Evolutionary conservation across 176 grass and related monocot species (phyloP).

Genomic region (Oropetium thomaeum): DNA sequence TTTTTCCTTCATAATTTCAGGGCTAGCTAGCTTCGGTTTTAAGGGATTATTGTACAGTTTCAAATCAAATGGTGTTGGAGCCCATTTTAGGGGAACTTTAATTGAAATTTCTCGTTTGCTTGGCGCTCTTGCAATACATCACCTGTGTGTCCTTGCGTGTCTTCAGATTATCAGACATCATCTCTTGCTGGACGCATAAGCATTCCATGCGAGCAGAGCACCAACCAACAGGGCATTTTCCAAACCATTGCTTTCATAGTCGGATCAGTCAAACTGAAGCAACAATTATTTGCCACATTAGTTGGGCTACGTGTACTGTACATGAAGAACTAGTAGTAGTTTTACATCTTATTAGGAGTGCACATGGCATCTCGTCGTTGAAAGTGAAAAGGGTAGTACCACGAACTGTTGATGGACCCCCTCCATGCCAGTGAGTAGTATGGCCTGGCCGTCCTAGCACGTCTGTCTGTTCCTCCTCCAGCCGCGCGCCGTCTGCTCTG

Average conservation of each 20-base stretch:
- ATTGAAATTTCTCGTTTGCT: slow-evolving; percentile 10
- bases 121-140: slow-evolving; percentile 33
- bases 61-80: slow-evolving; percentile 21
- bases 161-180: not conserved
- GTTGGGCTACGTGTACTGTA: not conserved
- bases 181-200: not conserved
- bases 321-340: too few relatives aligned
- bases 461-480: not conserved
- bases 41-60: slow-evolving; percentile 49
- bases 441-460: not conserved
- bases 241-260: not conserved
- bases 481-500: too few relatives aligned
- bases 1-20: slow-evolving; percentile 27
- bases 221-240: not conserved
- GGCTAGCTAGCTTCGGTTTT: slow-evolving; percentile 49
- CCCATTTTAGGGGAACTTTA: slow-evolving; percentile 32
- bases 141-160: not conserved
- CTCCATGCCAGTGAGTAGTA: not conserved
- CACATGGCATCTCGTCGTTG: not conserved
- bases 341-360: too few relatives aligned
- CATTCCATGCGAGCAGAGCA: too few relatives aligned
- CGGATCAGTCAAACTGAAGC: not conserved
- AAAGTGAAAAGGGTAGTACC: not conserved
- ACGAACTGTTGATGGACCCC: not conserved
- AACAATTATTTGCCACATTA: not conserved